These are phyloP conservation scores for Vaccinium darrowii DNA, from an alignment of 148 eudicot genomes.

Conservation along the genomic window DNA sequence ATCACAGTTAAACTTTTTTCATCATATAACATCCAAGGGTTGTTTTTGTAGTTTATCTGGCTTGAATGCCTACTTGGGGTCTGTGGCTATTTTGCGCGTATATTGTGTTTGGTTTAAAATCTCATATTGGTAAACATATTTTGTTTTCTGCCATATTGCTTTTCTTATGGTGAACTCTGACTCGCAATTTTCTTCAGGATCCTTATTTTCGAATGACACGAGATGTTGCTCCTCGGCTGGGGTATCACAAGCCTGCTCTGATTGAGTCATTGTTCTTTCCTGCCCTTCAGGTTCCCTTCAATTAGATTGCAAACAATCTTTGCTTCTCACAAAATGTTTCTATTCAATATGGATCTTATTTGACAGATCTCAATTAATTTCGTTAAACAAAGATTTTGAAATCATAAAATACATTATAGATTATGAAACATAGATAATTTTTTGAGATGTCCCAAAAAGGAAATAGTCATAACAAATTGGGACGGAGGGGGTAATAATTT, in stretches of 20 bases:
- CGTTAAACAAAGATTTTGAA: too few species aligned
- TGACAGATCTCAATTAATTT: too few species aligned
- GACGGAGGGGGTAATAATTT: neutral
- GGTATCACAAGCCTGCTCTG: slow-evolving; percentile 88
- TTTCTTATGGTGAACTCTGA: slow-evolving; percentile 12
- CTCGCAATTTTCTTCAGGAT: slow-evolving; percentile 53
- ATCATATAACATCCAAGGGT: neutral
- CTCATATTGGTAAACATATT: slow-evolving; percentile 9
- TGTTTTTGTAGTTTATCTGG: neutral
- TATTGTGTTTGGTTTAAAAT: slow-evolving; percentile 5
- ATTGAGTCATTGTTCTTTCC: slow-evolving; percentile 94
- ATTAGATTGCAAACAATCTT: neutral
- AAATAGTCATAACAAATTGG: too few species aligned
- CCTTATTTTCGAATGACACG: slow-evolving; percentile 99
- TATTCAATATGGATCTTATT: too few species aligned
- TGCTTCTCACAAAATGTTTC: neutral
- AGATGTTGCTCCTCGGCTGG: slow-evolving; percentile 96
- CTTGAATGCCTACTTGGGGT: neutral
- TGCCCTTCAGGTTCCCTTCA: slow-evolving; percentile 76
- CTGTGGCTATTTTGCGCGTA: neutral
- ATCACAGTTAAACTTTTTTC: neutral
- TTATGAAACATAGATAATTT: too few species aligned
- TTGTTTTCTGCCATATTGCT: slow-evolving; percentile 6
- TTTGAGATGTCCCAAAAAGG: too few species aligned
- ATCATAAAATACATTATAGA: too few species aligned